Base-by-base conservation (phyloP, 306 rosid species). In the Fagus sylvatica region DNA sequence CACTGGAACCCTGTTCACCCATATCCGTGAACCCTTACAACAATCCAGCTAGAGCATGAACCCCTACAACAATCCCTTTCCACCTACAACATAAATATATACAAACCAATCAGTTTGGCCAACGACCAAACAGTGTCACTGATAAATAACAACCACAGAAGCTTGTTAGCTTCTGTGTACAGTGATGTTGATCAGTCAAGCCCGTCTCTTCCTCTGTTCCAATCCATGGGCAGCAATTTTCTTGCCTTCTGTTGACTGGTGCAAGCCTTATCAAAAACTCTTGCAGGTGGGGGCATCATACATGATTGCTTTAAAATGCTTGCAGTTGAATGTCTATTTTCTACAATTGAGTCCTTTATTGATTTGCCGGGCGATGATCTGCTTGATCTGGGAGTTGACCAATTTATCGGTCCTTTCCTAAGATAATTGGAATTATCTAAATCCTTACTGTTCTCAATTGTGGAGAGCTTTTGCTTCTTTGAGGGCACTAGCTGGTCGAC, bases 341-440 rank as follows among this genome's bases (percentile, higher is more conserved):
- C 93, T 48, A 76, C 77, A 77, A 80, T n/a, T 0, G 86, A 56
- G 78, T 86, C 94, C 80, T 85, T 91, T 73, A 71, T 57, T 49
- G 90, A 84, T 81, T 87, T 93, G 72, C 83, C 70, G 6, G 91
- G 91, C 1, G 88, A 84, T 39, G 97, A 86, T 87, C 98, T 87
- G 80, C 97, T 91, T 82, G 98, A 90, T 72, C 89, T 87, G 30
- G 93, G 89, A n/a, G 91, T 80, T 3, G 96, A 80, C 98, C 99
- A 93, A 65, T 81, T 82, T 61, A 77, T 3, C 43, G 85, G 74
- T 60, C 88, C 93, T 79, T 84, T 90, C 79, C 85, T 86, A 17
- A 72, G 62, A 66, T 73, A 79, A 75, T 75, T 84, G 74, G 84
- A 82, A 73, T 76, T 84, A 67, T 78, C 69, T 15, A 76, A 28